phyloP scores from a whole-genome alignment of 306 rosid genomes.

The Prunus fruticosa region DNA sequence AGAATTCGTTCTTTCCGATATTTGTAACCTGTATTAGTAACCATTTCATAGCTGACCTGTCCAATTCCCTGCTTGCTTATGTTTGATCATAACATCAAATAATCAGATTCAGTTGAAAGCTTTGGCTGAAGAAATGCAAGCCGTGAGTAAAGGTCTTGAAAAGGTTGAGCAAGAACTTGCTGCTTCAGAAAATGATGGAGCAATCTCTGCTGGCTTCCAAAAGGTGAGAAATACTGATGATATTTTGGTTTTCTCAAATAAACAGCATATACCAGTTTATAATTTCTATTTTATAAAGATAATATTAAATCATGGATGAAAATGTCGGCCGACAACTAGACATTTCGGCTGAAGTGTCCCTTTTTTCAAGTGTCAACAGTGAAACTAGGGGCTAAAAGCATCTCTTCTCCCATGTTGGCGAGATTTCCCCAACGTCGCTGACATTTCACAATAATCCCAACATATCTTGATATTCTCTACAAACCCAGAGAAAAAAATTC shows the following conservation, averaged over 20 bases:
- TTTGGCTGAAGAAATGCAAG: constrained; percentile 99
- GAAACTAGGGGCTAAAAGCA: too few species aligned
- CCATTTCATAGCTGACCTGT: constrained; percentile 1
- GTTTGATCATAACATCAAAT: constrained; percentile 19
- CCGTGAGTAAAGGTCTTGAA: constrained; percentile 96
- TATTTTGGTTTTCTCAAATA: not conserved
- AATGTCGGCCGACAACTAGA: too few species aligned
- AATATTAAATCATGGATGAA: too few species aligned
- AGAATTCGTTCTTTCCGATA: constrained; percentile 15
- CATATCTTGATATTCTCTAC: too few species aligned
- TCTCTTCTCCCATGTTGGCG: too few species aligned
- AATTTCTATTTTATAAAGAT: not conserved
- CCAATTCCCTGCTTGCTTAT: not conserved
- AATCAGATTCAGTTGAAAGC: constrained; percentile 90
- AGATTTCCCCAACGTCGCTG: too few species aligned
- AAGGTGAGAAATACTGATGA: constrained; percentile 45
- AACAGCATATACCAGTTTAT: not conserved
- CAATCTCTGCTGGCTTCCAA: constrained; percentile 73
- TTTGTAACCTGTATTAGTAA: constrained; percentile 2
- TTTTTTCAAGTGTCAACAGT: too few species aligned
- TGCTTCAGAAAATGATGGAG: constrained; percentile 85
- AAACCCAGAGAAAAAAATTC: too few species aligned
- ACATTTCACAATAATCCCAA: too few species aligned
- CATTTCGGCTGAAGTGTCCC: too few species aligned
- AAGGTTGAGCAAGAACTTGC: constrained; percentile 95